phyloP scores from a whole-genome alignment of 2,329 filamentous ascomycete genomes.

The Claviceps africana region DNA sequence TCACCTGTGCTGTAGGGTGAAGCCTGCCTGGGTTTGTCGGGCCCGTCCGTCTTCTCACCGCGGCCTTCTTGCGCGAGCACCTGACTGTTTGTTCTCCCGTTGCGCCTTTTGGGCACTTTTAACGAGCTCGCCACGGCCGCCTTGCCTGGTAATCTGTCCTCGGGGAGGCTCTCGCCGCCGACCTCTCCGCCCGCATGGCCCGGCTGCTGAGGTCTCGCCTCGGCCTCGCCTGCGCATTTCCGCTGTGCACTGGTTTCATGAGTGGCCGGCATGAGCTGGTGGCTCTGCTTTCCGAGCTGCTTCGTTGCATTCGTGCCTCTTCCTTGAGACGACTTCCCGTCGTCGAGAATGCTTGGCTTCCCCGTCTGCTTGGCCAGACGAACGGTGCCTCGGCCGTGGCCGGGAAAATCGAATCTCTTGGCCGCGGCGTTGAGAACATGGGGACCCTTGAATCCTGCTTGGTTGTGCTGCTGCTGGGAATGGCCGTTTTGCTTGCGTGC shows the following conservation, averaged over 20 bases:
- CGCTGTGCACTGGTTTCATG: neutral
- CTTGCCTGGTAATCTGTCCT: neutral
- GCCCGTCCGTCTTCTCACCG: neutral
- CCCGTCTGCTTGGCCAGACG: neutral
- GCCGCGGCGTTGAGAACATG: neutral
- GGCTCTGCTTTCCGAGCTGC: neutral
- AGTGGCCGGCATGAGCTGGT: neutral
- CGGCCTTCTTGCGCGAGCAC: neutral
- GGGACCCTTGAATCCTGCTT: neutral
- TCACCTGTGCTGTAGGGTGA: neutral
- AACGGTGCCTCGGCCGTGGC: conserved; percentile 1
- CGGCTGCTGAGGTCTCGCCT: neutral
- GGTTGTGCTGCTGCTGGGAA: neutral
- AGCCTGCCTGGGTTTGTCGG: neutral
- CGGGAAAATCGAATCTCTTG: neutral
- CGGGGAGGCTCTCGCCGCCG: neutral
- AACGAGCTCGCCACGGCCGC: neutral
- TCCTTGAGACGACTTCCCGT: neutral
- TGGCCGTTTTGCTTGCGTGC: neutral
- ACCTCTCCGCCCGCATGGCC: neutral
- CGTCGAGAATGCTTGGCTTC: neutral
- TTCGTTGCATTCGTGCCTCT: neutral
- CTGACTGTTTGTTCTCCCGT: neutral
- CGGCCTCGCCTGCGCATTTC: neutral
- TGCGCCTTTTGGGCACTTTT: conserved; percentile 1